Evolutionary conservation across 371 early-diverging fungal genomes (phyloP).

Genomic region (Mortierella sp.): DNA sequence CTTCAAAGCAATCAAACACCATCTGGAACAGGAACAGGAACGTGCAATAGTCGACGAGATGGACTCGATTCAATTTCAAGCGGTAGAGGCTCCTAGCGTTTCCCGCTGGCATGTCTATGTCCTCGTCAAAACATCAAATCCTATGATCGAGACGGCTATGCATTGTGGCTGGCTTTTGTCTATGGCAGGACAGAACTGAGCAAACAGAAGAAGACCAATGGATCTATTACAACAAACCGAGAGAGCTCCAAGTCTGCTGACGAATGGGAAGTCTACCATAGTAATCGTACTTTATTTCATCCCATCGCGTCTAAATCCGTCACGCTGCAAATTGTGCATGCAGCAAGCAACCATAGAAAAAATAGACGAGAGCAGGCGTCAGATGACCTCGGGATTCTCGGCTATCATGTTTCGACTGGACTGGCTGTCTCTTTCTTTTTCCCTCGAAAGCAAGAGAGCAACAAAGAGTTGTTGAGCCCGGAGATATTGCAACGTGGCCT

Average conservation of each 20-base stretch:
- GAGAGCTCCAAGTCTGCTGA: not conserved
- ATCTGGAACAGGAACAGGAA: no score
- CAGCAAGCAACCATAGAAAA: not conserved
- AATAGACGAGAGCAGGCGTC: not conserved
- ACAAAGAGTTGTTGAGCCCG: not conserved
- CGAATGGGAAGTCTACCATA: constrained; percentile 5
- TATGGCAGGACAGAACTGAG: not conserved
- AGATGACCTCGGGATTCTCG: not conserved
- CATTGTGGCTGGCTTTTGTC: not conserved
- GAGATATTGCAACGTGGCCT: not conserved
- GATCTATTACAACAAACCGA: not conserved
- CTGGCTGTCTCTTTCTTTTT: no score
- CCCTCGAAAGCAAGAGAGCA: not conserved
- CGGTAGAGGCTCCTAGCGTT: no score
- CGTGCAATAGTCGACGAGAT: no score
- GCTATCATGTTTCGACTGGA: no score
- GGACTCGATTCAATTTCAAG: no score
- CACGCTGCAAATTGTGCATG: not conserved
- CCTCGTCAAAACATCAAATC: no score
- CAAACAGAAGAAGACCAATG: not conserved
- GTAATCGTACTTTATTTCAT: not conserved
- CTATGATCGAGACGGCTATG: not conserved
- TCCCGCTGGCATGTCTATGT: no score
- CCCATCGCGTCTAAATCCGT: not conserved
- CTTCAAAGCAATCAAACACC: no score